Evolutionary conservation across 176 grass and related monocot species (phyloP), one percentile per base, ranked within the genome.

Genomic region (Puccinellia tenuiflora): DNA sequence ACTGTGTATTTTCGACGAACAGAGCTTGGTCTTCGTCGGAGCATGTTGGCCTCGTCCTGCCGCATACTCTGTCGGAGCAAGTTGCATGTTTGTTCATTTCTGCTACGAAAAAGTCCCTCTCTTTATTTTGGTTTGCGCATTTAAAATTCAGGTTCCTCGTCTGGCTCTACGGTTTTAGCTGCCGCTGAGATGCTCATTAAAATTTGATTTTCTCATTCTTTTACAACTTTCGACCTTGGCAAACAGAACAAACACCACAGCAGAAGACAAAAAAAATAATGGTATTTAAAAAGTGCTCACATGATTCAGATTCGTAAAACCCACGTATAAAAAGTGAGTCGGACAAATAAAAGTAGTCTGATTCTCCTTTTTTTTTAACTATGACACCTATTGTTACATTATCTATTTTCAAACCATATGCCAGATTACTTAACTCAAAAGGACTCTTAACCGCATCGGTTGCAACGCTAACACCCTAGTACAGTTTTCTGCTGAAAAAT

Each of bases 101-200:
- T 52, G 71, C 42, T 12, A 42, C 33, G 9, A 57, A 82, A 89
- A 55, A 28, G 54, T 78, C 20, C 29, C 26, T 34, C 31, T 26
- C 62, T 84, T 28, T 84, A 45, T 67, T 78, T 85, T 69, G 14
- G 30, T 29, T 47, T 35, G 26, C 17, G 43, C 18, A 25, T 70
- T 71, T 26, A 55, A 62, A 83, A 53, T 20, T 50, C 11, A 22
- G 7, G 6, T 16, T 12, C 39, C 5, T 29, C 13, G 24, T 64
- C 1, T 85, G 33, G 24, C 71, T 18, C 69, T 71, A 77, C 1
- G 72, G 67, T 65, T 82, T 64, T 86, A 82, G 78, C 52, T 81
- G 78, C 81, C 25, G 4, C 0, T 65, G 37, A 39, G 72, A 83
- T 30, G 28, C 71, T 35, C 25, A 46, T 71, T 52, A 40, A 8